Conservation (phyloP, 352 stramenopile genomes). For the Phytophthora cryptogea region DNA sequence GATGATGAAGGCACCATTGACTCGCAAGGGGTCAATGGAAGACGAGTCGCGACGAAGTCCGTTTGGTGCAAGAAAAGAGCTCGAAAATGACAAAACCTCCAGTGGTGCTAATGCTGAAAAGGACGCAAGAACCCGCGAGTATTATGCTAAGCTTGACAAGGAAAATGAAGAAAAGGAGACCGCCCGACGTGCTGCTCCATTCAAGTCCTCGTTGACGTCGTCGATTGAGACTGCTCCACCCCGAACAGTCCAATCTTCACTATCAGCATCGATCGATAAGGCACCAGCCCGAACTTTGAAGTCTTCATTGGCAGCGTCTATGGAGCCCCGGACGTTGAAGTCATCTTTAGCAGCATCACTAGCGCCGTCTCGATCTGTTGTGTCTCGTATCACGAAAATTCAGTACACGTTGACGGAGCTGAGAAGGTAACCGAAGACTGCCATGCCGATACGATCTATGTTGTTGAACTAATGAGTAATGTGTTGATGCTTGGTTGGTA, state of each 20-base stretch:
- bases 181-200: conserved; percentile 39
- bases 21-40: conserved; percentile 24
- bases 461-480: conserved; percentile 10
- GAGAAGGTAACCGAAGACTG: conserved; percentile 37
- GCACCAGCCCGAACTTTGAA: conserved; percentile 22
- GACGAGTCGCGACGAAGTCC: conserved; percentile 17
- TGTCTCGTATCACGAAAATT: conserved; percentile 47
- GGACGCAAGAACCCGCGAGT: conserved; percentile 50
- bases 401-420: conserved; percentile 61
- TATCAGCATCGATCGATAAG: conserved; percentile 24
- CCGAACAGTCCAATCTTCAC: conserved; percentile 20
- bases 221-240: conserved; percentile 32
- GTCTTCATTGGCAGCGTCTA: conserved; percentile 18
- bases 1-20: conserved; percentile 37
- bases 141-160: conserved; percentile 61
- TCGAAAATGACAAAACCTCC: conserved; percentile 19
- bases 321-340: conserved; percentile 24
- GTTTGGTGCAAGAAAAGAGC: conserved; percentile 21
- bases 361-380: conserved; percentile 19
- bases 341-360: conserved; percentile 29
- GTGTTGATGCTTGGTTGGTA: conserved; percentile 4
- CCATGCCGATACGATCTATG: neutral
- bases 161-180: conserved; percentile 53
- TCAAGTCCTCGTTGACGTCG: conserved; percentile 60
- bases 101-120: conserved; percentile 37